Evolutionary conservation across 1,284 basidiomycete genomes (phyloP).

Genomic region (Melampsora allii-populina): DNA sequence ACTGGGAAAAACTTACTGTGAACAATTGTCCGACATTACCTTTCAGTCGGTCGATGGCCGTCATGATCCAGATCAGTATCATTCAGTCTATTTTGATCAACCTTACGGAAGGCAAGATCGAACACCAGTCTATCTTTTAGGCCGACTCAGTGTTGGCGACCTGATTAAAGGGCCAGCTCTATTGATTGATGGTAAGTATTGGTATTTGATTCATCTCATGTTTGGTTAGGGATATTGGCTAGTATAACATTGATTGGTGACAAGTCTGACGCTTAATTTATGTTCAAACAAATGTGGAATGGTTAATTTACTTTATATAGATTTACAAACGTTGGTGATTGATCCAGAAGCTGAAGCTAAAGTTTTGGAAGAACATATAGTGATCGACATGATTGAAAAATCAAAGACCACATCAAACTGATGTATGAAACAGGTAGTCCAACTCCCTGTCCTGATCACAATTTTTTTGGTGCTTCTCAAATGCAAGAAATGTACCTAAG

Average conservation of each 20-base stretch:
- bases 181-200: conserved; percentile 29
- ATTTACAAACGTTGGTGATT: conserved; percentile 31
- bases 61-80: not conserved
- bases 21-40: conserved; percentile 1
- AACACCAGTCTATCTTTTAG: conserved; percentile 2
- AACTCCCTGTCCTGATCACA: too few relatives aligned
- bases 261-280: not conserved
- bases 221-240: too few relatives aligned
- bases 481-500: not conserved
- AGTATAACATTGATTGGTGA: too few relatives aligned
- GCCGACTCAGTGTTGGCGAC: conserved; percentile 2
- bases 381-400: conserved; percentile 16
- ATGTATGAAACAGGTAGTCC: too few relatives aligned
- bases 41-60: not conserved
- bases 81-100: conserved; percentile 32
- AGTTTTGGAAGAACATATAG: conserved; percentile 15
- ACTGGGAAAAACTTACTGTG: not conserved
- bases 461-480: too few relatives aligned
- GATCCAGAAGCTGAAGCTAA: conserved; percentile 16
- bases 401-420: not conserved
- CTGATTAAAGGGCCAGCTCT: conserved; percentile 24
- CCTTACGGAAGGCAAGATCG: not conserved
- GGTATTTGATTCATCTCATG: not conserved
- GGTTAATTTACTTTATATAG: not conserved
- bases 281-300: not conserved